Evolutionary conservation across 129 eudicot species (phyloP).

Genomic region (Helianthus annuus): HanXRQr2.0-SUNRISE NC_035436.2:55324515-55325014

Average conservation of each 20-base stretch:
- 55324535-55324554: constrained; percentile 41
- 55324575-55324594: constrained; percentile 98
- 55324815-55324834: constrained; percentile 2
- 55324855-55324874: constrained; percentile 65
- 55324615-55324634: constrained; percentile 30
- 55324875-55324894: constrained; percentile 91
- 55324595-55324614: constrained; percentile 39
- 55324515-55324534: constrained; percentile 14
- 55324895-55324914: constrained; percentile 99
- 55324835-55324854: constrained; percentile 13
- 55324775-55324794: constrained; percentile 82
- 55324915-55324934: constrained; percentile 81
- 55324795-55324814: constrained; percentile 20
- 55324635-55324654: background rate
- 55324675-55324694: constrained; percentile 67
- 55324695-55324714: constrained; percentile 91
- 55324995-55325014: constrained; percentile 85
- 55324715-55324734: constrained; percentile 97
- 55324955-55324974: constrained; percentile 68
- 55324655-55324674: constrained; percentile 9
- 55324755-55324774: constrained; percentile 88
- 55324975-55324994: constrained; percentile 89
- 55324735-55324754: constrained; percentile 93
- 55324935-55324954: constrained; percentile 79
- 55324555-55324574: constrained; percentile 97